phyloP scores from a whole-genome alignment of 1,284 basidiomycete genomes.

The Sanghuangporus baumii region DNA sequence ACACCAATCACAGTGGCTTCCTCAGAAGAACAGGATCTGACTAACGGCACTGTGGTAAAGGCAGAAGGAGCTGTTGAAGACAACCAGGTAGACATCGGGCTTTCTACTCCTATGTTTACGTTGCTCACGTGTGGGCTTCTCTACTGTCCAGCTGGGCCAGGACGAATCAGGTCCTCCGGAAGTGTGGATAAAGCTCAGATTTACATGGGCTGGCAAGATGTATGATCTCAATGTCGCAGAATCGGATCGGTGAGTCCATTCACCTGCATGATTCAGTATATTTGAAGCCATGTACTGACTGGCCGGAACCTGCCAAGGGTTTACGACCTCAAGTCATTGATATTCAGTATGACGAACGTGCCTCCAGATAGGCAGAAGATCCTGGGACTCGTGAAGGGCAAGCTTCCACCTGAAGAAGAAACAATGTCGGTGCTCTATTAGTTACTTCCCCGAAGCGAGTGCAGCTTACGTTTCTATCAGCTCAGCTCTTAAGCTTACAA shows the following conservation, averaged over 20 bases:
- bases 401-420: conserved; percentile 70
- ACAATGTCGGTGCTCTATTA: conserved; percentile 45
- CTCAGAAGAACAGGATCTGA: neutral
- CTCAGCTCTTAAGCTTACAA: conserved; percentile 50
- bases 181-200: conserved; percentile 55
- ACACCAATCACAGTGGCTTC: neutral
- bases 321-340: conserved; percentile 58
- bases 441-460: conserved; percentile 10
- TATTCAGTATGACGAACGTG: conserved; percentile 73
- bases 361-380: conserved; percentile 88
- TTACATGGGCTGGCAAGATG: conserved; percentile 59
- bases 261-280: neutral
- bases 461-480: conserved; percentile 28
- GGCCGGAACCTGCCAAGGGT: conserved; percentile 37
- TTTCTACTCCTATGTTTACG: neutral
- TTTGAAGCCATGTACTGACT: neutral
- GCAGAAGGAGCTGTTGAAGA: conserved; percentile 6
- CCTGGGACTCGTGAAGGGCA: conserved; percentile 80
- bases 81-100: neutral
- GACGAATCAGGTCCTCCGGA: conserved; percentile 17
- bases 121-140: neutral
- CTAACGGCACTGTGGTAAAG: neutral
- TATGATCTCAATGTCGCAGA: conserved; percentile 59
- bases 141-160: neutral
- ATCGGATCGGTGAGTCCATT: conserved; percentile 52